Base-by-base conservation (phyloP, 805 yeast genomes). In the Cyberlindnera galapagoensis region DNA sequence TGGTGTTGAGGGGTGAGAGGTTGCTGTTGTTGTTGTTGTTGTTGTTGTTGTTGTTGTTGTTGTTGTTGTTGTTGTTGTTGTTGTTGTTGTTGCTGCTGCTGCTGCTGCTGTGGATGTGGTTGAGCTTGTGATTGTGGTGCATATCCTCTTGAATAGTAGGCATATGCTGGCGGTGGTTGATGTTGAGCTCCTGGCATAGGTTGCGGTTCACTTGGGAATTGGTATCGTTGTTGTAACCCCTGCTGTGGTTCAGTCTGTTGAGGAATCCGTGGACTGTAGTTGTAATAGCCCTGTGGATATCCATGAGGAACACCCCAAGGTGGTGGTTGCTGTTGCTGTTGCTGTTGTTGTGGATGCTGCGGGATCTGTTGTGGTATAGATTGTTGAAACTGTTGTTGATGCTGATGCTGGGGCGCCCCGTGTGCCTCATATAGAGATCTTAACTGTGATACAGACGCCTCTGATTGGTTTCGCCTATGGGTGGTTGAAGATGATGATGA, bases 401-500 rank as follows among this genome's bases (percentile, higher is more conserved):
- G 39, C 22, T 31, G 43, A n/a, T 15, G 36, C 19, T 24, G 40
- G 9, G 19, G 38, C 8, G 16, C 35, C 12, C 31, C 30, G 10
- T 35, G 38, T 7, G 26, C 26, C 22, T 51, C 54, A 27, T 44
- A 50, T 1, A 50, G 35, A 0, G 47, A 40, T 20, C 54, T 43
- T 5, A 51, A 28, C 18, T 47, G 52, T 2, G 51, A 21, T 2
- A 49, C 54, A 24, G 34, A 49, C 2, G 56, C 54, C 26, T 52
- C 57, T 4, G 54, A 49, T 29, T 48, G 56, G 26, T 49, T 49
- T 33, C 57, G 39, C 38, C 55, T 42, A 30, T 52, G 31, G 18
- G 33, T 15, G 21, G 24, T 21, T 22, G 32, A 7, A 11, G 14
- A 13, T 6, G 38, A 9, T 25, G 39, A 9, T 15, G 27, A n/a